A percentile compares a stretch with the other conserved stretches of the same genome.
phyloP scores from a whole-genome alignment of 2,329 filamentous ascomycete genomes.

The Zymoseptoria ardabiliae region DNA sequence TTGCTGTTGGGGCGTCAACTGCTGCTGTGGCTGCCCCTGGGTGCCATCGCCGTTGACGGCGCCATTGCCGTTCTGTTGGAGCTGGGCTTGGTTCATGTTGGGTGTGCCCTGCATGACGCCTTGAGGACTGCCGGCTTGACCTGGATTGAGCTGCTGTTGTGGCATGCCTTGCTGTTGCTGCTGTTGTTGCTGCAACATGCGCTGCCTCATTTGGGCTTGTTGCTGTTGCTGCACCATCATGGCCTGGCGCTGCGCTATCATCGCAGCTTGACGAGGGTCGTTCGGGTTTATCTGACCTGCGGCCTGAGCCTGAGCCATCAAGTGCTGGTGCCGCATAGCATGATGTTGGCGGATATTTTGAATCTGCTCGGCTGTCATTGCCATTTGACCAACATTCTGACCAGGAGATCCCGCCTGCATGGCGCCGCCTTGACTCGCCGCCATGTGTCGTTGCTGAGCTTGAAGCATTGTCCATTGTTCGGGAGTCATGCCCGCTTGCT shows the following conservation, averaged over 20 bases:
- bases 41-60: constrained; percentile 7
- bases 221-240: constrained; percentile 22
- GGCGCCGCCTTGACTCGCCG: constrained; percentile 19
- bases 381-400: constrained; percentile 6
- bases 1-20: constrained; percentile 15
- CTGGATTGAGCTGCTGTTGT: constrained; percentile 13
- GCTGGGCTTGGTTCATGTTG: constrained; percentile 18
- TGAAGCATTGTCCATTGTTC: constrained; percentile 29
- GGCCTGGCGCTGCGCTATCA: constrained; percentile 14
- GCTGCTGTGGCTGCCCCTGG: constrained; percentile 11
- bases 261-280: constrained; percentile 13
- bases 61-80: constrained; percentile 18
- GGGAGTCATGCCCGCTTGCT: constrained; percentile 22
- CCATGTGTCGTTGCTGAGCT: constrained; percentile 24
- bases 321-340: constrained; percentile 21
- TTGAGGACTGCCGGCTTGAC: constrained; percentile 13
- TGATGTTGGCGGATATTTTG: constrained; percentile 32
- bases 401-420: constrained; percentile 16
- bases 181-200: constrained; percentile 18
- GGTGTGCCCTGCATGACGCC: constrained; percentile 15
- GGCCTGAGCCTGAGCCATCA: constrained; percentile 19
- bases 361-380: constrained; percentile 27
- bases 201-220: constrained; percentile 16
- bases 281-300: constrained; percentile 12
- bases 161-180: constrained; percentile 20